Conservation (phyloP, 306 rosid genomes). For the Cucumis sativus region DNA sequence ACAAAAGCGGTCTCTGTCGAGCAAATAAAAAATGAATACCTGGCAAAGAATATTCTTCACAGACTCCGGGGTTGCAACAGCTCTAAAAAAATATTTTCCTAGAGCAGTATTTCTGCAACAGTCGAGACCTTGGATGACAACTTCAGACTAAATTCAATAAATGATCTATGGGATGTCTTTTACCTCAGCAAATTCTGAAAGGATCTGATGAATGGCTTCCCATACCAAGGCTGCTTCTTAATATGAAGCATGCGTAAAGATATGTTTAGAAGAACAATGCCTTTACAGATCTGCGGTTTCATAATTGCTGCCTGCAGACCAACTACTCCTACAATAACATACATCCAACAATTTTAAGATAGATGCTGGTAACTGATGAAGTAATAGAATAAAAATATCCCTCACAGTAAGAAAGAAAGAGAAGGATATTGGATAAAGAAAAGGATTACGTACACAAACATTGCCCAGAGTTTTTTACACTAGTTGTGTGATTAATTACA, state of each 20-base stretch:
- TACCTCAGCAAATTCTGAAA: conserved; percentile 87
- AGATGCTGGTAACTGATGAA: not conserved
- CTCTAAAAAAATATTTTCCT: conserved; percentile 57
- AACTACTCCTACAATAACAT: conserved; percentile 59
- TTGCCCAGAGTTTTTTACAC: not conserved
- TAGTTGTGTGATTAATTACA: not conserved
- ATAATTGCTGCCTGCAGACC: conserved; percentile 88
- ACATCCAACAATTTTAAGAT: not conserved
- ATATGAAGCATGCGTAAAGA: conserved; percentile 91
- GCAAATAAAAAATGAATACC: conserved; percentile 31
- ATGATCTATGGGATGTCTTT: conserved; percentile 10
- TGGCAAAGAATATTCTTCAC: conserved; percentile 74
- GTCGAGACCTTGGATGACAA: conserved; percentile 7
- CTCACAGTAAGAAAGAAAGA: not conserved
- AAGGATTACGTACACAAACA: not conserved
- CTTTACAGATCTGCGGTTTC: conserved; percentile 63
- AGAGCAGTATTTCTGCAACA: conserved; percentile 63
- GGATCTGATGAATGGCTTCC: conserved; percentile 61
- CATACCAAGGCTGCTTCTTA: conserved; percentile 95
- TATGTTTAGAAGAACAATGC: conserved; percentile 63
- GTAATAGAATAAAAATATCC: not conserved
- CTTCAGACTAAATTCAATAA: conserved; percentile 5
- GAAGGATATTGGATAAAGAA: not conserved
- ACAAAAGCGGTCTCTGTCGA: not conserved
- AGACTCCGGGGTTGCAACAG: conserved; percentile 63